Conservation (phyloP, 306 rosid genomes). For the Inga laurina region DNA sequence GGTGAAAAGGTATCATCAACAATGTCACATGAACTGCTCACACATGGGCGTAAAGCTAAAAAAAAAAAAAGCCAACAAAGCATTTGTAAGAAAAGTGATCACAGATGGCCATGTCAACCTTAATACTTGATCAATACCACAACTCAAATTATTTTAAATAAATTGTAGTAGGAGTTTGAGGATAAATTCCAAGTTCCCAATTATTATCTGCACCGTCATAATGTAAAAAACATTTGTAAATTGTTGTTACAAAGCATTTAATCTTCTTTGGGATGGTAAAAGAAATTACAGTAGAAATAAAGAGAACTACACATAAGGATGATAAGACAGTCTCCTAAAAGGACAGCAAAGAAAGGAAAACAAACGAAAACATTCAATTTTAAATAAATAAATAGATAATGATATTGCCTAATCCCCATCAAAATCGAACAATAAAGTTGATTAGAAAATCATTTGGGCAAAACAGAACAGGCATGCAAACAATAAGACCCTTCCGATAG, state of each 20-base stretch:
- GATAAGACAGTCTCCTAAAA: background rate
- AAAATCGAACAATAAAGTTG: background rate
- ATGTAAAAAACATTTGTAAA: background rate
- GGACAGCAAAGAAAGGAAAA: background rate
- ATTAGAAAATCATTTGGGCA: background rate
- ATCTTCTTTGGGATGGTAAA: background rate
- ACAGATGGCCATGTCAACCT: constrained; percentile 7
- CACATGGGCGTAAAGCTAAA: constrained; percentile 82
- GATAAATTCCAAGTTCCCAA: background rate
- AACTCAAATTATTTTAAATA: background rate
- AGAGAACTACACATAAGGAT: background rate
- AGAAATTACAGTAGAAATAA: background rate
- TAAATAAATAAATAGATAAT: background rate
- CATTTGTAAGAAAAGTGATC: constrained; percentile 1
- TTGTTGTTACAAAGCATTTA: background rate
- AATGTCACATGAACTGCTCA: constrained; percentile 62
- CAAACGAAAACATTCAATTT: background rate
- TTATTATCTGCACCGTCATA: background rate
- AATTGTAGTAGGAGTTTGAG: background rate
- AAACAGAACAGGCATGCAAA: background rate
- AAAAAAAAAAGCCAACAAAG: constrained; percentile 24
- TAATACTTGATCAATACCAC: background rate
- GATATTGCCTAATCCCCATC: background rate
- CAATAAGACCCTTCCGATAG: background rate
- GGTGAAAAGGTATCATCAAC: constrained; percentile 77